Conservation (phyloP, 495 filamentous ascomycete genomes). For the Thermothielavioides terrestris region DNA sequence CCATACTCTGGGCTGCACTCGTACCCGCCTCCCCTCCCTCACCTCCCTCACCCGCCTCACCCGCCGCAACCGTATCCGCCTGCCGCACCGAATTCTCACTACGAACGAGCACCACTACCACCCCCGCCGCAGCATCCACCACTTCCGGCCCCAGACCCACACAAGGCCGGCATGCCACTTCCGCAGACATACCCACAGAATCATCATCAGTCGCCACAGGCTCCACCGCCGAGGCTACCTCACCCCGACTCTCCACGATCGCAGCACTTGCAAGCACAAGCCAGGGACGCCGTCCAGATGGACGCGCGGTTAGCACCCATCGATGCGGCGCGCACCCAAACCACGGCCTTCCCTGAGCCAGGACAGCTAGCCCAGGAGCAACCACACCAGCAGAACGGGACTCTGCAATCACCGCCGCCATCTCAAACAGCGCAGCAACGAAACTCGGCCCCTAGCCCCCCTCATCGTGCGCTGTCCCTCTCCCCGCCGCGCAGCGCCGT, state of each 20-base stretch:
- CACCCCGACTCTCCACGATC: slow-evolving; percentile 29
- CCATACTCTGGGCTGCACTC: slow-evolving; percentile 2
- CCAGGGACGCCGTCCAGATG: slow-evolving; percentile 28
- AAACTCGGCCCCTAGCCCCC: background rate
- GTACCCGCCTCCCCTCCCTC: slow-evolving; percentile 6
- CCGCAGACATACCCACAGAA: slow-evolving; percentile 18
- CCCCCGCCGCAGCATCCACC: slow-evolving; percentile 2
- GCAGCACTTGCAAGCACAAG: slow-evolving; percentile 28
- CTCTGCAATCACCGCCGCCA: background rate
- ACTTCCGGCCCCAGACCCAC: slow-evolving; percentile 1
- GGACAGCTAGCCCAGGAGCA: background rate
- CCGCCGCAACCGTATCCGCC: slow-evolving; percentile 6
- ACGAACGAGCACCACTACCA: slow-evolving; percentile 11
- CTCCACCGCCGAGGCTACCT: slow-evolving; percentile 6
- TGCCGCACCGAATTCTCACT: background rate
- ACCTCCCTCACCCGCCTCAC: slow-evolving; percentile 25
- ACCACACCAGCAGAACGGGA: background rate
- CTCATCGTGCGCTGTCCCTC: background rate
- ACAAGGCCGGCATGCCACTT: slow-evolving; percentile 4
- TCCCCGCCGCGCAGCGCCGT: slow-evolving; percentile 2
- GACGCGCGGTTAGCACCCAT: slow-evolving; percentile 24
- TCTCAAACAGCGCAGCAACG: background rate
- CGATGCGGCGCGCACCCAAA: slow-evolving; percentile 17
- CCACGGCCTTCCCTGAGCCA: background rate
- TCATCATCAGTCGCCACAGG: slow-evolving; percentile 19